Evolutionary conservation across 352 stramenopile genomes (phyloP).

Genomic region (Halophytophthora batemanensis): DNA sequence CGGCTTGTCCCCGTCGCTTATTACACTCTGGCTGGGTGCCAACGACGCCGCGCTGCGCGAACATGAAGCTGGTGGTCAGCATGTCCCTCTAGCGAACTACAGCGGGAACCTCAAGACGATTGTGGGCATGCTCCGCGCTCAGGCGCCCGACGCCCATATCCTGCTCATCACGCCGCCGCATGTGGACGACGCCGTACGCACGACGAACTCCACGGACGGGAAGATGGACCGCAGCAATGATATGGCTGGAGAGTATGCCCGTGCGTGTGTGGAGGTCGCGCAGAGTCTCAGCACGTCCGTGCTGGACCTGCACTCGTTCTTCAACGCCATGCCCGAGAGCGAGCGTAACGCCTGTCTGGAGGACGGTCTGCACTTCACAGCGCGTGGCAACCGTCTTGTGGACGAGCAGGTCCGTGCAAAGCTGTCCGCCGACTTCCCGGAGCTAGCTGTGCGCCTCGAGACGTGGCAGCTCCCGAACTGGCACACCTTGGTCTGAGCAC

Average conservation of each 20-base stretch:
- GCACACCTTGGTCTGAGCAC: conserved; percentile 7
- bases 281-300: conserved; percentile 19
- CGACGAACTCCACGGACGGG: conserved; percentile 5
- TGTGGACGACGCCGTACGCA: conserved; percentile 39
- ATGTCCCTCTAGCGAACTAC: conserved; percentile 51
- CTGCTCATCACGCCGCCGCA: conserved; percentile 57
- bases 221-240: conserved; percentile 44
- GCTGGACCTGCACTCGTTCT: conserved; percentile 47
- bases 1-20: conserved; percentile 32
- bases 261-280: conserved; percentile 37
- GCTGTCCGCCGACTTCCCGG: conserved; percentile 28
- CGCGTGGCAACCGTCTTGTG: conserved; percentile 44
- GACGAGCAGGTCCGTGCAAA: conserved; percentile 31
- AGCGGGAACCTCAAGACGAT: conserved; percentile 36
- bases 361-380: conserved; percentile 59
- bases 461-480: conserved; percentile 35
- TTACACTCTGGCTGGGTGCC: conserved; percentile 66
- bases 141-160: conserved; percentile 27
- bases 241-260: conserved; percentile 37
- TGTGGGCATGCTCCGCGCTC: conserved; percentile 16
- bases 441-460: conserved; percentile 23
- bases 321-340: conserved; percentile 30
- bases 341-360: conserved; percentile 33
- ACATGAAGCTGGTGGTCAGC: conserved; percentile 22
- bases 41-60: conserved; percentile 55